A percentile compares a stretch with the other conserved stretches of the same genome.
These are phyloP conservation scores for Pachyrhizus erosus DNA, from an alignment of 306 rosid genomes.

Conservation along the genomic window DNA sequence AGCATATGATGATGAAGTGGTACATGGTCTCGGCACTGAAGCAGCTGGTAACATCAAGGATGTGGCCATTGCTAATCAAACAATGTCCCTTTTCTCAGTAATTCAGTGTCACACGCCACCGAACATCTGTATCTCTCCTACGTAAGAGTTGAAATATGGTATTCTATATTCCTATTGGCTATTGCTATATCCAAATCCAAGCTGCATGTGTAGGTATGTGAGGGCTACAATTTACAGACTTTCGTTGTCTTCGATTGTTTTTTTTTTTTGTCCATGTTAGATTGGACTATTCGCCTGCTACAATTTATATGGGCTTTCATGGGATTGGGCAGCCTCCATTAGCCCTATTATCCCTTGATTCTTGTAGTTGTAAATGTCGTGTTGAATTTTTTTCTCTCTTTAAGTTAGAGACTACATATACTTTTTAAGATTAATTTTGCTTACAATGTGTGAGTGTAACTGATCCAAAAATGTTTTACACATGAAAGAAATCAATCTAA, in stretches of 20 bases:
- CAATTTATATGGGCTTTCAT: not conserved
- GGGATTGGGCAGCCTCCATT: not conserved
- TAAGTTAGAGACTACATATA: no score
- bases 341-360: no score
- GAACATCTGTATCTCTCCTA: not conserved
- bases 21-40: not conserved
- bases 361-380: no score
- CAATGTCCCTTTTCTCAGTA: not conserved
- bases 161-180: not conserved
- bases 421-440: no score
- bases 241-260: not conserved
- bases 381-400: no score
- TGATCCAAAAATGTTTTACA: no score
- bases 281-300: not conserved
- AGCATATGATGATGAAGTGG: conserved; percentile 4
- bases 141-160: not conserved
- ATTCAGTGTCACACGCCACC: not conserved
- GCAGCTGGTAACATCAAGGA: conserved; percentile 36
- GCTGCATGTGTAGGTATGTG: not conserved
- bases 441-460: no score
- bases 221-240: not conserved
- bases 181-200: conserved; percentile 30
- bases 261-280: not conserved
- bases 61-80: conserved; percentile 38
- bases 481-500: no score